Evolutionary conservation across 169 alveolate species (phyloP).

Genomic region (Theileria orientalis): DNA sequence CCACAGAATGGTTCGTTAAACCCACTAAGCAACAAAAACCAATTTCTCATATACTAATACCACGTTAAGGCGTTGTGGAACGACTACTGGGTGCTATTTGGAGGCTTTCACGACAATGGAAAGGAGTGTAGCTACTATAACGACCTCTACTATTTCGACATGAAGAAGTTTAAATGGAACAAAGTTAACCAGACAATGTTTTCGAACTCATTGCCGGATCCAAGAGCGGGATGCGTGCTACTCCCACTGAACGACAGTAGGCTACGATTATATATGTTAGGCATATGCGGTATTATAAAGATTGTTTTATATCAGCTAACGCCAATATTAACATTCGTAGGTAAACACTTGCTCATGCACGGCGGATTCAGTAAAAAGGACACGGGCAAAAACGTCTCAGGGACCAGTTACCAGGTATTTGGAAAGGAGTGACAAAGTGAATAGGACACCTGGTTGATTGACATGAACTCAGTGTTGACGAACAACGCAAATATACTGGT

Average conservation of each 20-base stretch:
- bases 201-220: conserved; percentile 52
- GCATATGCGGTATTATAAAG: conserved; percentile 43
- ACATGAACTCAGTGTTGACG: conserved; percentile 74
- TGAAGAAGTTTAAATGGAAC: conserved; percentile 63
- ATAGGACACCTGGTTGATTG: conserved; percentile 84
- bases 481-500: conserved; percentile 57
- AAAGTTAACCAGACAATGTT: conserved; percentile 48
- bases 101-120: conserved; percentile 87
- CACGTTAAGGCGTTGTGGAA: conserved; percentile 76
- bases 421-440: not conserved
- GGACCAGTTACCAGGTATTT: conserved; percentile 64
- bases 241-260: conserved; percentile 47
- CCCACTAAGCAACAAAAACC: not conserved
- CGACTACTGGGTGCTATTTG: conserved; percentile 82
- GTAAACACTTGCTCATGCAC: conserved; percentile 72
- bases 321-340: conserved; percentile 51
- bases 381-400: conserved; percentile 78
- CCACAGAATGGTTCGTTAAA: conserved; percentile 80
- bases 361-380: conserved; percentile 89
- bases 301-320: conserved; percentile 30
- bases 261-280: too few species aligned
- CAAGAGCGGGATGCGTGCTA: conserved; percentile 64
- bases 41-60: not conserved
- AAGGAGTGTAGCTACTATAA: conserved; percentile 82
- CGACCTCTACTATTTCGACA: conserved; percentile 77